Base-by-base conservation (phyloP, 192 early-diverging fungal genomes). In the Helicostylum pulchrum region DNA sequence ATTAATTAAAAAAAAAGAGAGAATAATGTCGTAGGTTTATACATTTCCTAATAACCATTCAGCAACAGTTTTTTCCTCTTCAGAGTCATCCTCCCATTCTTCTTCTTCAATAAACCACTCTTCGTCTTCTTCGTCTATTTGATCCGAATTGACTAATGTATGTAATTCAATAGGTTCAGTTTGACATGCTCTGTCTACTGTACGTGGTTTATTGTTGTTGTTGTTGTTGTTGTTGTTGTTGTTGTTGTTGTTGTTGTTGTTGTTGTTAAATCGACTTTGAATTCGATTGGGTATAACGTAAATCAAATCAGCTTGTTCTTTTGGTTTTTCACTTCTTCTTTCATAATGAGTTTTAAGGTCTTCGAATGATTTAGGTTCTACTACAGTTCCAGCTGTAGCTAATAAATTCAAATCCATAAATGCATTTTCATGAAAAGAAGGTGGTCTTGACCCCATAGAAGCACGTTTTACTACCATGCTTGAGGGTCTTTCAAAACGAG, bases 381-480 rank as follows among this genome's bases (percentile, higher is more conserved):
- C 46, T 9, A 19, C 46, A 48, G 12, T 5, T 15, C 46, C 12
- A 48, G 12, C 46, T 17, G 12, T 17, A 14, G 12, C 12, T 15
- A 17, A 48, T 48, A 17, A 19, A 48, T 48, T 48, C 11, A 48
- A 17, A 19, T 14, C 46, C 46, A 48, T 17, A 14, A 48, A 17
- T 19, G 42, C 19, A 15, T 12, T 14, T 7, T 59, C 57, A 44
- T 59, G 57, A 15, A 59, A 59, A 0, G 57, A 59, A 4, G 43
- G 20, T 7, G 57, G 43, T 44, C 57, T 43, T 45, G 57, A 59
- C 6, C 57, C 50, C 51, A 64, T 34, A 11, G 71, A 72, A 11
- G 58, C 34, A 14, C 71, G 64, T 26, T 72, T 72, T 0, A 65
- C 59, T 32, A 53, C 47, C 51, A 72, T 72, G 17, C 20, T 56